Conservation (phyloP, 352 stramenopile genomes). For the Elongisporangium undulatum region DNA sequence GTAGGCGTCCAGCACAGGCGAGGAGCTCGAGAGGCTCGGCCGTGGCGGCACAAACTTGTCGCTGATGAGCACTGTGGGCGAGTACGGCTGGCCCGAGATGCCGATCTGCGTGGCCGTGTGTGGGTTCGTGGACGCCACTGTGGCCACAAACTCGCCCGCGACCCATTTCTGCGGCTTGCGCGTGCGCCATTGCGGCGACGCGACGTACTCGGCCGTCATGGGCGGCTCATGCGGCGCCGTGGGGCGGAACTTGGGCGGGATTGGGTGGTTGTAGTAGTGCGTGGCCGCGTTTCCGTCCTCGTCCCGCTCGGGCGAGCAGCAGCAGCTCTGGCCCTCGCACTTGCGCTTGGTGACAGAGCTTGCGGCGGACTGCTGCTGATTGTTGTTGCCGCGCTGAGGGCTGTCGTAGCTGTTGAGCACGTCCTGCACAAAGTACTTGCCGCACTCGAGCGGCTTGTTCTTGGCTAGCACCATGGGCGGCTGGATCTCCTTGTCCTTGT, state of each 20-base stretch:
- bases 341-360: not conserved
- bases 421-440: constrained; percentile 58
- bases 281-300: constrained; percentile 13
- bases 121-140: constrained; percentile 30
- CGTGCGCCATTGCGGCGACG: constrained; percentile 47
- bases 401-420: constrained; percentile 17
- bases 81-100: constrained; percentile 33
- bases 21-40: constrained; percentile 9
- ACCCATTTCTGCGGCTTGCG: constrained; percentile 53
- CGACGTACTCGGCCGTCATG: constrained; percentile 51
- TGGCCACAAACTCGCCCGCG: constrained; percentile 42
- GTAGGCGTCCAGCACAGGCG: constrained; percentile 13
- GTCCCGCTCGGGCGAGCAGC: constrained; percentile 15
- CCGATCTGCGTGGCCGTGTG: constrained; percentile 44
- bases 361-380: constrained; percentile 11
- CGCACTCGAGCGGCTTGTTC: constrained; percentile 52
- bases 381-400: constrained; percentile 2
- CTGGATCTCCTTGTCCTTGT: constrained; percentile 70
- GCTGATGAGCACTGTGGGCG: constrained; percentile 29
- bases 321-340: not conserved
- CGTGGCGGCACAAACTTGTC: constrained; percentile 33
- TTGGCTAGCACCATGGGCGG: constrained; percentile 47
- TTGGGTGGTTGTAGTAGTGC: constrained; percentile 6
- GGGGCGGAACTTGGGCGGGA: constrained; percentile 13
- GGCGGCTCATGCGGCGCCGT: constrained; percentile 18